Evolutionary conservation across 768 basidiomycete genomes (phyloP).

Genomic region (Lactarius hatsudake): DNA sequence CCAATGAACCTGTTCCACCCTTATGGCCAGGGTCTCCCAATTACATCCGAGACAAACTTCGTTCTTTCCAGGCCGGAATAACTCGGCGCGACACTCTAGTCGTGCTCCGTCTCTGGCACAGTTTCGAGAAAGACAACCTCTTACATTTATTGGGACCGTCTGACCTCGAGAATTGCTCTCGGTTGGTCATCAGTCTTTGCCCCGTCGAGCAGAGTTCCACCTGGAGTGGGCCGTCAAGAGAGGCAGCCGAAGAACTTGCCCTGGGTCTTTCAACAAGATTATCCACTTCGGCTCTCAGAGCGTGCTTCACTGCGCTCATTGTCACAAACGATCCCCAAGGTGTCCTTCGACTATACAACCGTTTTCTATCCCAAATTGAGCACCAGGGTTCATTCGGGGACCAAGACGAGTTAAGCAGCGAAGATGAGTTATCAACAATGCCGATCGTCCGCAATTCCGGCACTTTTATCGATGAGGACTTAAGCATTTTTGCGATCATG

Average conservation of each 20-base stretch:
- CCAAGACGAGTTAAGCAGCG: neutral
- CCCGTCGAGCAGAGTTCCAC: constrained; percentile 18
- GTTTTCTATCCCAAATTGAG: constrained; percentile 13
- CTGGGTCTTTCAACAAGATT: constrained; percentile 42
- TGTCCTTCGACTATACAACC: constrained; percentile 42
- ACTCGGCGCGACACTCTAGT: constrained; percentile 35
- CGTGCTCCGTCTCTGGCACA: constrained; percentile 40
- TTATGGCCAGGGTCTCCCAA: constrained; percentile 10
- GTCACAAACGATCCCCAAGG: constrained; percentile 39
- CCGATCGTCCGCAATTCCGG: neutral
- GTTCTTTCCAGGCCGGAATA: constrained; percentile 34
- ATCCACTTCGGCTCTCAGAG: constrained; percentile 46
- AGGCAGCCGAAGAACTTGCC: constrained; percentile 34
- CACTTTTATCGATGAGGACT: constrained; percentile 32
- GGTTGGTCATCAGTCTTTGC: constrained; percentile 35
- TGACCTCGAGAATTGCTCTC: constrained; percentile 42
- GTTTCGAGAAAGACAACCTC: constrained; percentile 43
- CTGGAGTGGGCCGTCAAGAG: constrained; percentile 12
- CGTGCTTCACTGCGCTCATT: constrained; percentile 49
- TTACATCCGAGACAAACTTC: constrained; percentile 38
- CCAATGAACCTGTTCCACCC: constrained; percentile 1
- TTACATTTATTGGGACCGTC: constrained; percentile 45
- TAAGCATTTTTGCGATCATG: constrained; percentile 50
- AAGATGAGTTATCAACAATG: constrained; percentile 7
- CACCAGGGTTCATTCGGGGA: constrained; percentile 10